These are phyloP conservation scores for Hymenoscyphus occultus DNA, from an alignment of 2,329 filamentous ascomycete genomes.

Conservation along the genomic window DNA sequence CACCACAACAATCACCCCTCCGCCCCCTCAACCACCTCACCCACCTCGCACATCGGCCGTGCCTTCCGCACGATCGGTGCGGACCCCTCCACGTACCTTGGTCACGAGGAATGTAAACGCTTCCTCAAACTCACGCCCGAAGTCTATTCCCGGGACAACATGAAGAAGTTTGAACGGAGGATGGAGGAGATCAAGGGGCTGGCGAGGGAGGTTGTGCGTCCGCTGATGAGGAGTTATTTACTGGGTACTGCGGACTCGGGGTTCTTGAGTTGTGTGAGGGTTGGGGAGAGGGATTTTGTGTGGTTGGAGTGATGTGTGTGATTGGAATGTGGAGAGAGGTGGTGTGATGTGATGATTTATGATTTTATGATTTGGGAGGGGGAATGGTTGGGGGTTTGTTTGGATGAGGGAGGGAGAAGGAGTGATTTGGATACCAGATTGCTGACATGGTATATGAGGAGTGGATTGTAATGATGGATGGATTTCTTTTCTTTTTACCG, in stretches of 20 bases:
- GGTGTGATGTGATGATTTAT: not conserved
- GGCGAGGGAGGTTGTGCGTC: constrained; percentile 77
- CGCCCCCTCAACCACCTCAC: constrained; percentile 44
- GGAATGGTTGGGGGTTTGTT: not conserved
- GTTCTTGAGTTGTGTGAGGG: constrained; percentile 63
- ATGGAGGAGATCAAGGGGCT: constrained; percentile 85
- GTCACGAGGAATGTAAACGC: constrained; percentile 83
- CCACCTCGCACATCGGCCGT: constrained; percentile 55
- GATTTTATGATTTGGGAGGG: not conserved
- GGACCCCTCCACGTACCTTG: constrained; percentile 62
- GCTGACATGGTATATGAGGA: not conserved
- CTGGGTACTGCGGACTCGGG: constrained; percentile 67
- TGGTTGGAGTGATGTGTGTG: constrained; percentile 43
- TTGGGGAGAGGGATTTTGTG: constrained; percentile 60
- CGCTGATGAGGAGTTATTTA: constrained; percentile 80
- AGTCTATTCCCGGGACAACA: constrained; percentile 80
- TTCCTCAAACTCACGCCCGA: constrained; percentile 84
- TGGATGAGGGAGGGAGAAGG: not conserved
- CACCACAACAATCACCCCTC: constrained; percentile 29
- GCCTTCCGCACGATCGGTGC: constrained; percentile 75
- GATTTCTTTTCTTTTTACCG: not conserved
- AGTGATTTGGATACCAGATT: not conserved
- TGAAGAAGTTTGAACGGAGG: constrained; percentile 79
- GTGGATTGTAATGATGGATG: not conserved
- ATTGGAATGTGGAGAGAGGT: not conserved